Conservation (phyloP, 2,329 filamentous ascomycete species). For the Thielaviopsis musarum region DNA sequence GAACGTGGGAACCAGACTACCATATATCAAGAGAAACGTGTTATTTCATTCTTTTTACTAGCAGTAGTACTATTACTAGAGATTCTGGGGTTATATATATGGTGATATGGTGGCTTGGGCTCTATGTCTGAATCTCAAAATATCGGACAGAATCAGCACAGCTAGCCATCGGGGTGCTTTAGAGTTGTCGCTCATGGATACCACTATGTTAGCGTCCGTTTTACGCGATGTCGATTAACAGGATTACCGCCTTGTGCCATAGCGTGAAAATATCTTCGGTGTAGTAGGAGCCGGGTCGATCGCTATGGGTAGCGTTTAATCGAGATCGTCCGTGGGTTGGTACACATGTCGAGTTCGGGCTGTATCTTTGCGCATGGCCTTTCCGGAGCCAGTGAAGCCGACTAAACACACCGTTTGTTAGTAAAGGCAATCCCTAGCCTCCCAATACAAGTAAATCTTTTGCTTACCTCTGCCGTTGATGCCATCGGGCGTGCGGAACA, state of each 20-base stretch:
- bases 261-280: background rate
- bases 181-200: conserved; percentile 2
- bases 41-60: background rate
- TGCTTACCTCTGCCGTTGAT: conserved; percentile 65
- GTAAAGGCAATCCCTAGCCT: background rate
- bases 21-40: no score
- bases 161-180: background rate
- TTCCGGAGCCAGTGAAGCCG: conserved; percentile 88
- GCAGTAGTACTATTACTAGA: background rate
- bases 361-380: conserved; percentile 86
- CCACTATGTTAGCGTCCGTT: conserved; percentile 3
- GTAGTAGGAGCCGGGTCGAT: background rate
- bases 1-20: background rate
- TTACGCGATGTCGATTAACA: background rate
- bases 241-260: background rate
- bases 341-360: conserved; percentile 73
- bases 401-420: conserved; percentile 34
- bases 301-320: conserved; percentile 28
- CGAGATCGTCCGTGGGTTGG: conserved; percentile 57
- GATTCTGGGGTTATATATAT: background rate
- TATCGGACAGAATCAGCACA: conserved; percentile 3
- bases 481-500: conserved; percentile 86
- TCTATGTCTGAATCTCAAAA: background rate
- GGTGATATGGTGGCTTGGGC: background rate
- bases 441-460: background rate